These are phyloP conservation scores for Heritiera littoralis DNA, from an alignment of 345 rosid species.

Conservation along the genomic window DNA sequence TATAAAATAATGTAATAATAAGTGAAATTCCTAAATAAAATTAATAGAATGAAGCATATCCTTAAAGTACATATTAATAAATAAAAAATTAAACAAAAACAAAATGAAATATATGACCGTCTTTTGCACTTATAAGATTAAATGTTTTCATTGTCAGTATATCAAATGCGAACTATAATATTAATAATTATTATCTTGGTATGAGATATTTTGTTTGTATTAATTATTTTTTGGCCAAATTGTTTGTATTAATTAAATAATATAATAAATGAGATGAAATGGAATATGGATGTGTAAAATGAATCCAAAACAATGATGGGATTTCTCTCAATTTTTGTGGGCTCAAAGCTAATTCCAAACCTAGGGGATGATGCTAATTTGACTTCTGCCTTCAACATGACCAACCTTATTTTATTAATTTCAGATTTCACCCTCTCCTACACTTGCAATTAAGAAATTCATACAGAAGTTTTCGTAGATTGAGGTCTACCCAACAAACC, in stretches of 20 bases:
- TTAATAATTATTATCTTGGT: too few relatives aligned
- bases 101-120: too few relatives aligned
- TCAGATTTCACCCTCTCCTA: background rate
- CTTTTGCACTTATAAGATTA: too few relatives aligned
- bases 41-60: too few relatives aligned
- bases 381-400: conserved; percentile 18
- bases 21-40: too few relatives aligned
- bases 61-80: too few relatives aligned
- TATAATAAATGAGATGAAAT: background rate
- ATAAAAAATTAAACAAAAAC: too few relatives aligned
- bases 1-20: conserved; percentile 20
- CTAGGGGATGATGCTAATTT: conserved; percentile 19
- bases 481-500: background rate
- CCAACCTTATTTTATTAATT: background rate
- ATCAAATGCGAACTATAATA: too few relatives aligned
- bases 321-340: conserved; percentile 18
- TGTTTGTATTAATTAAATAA: too few relatives aligned
- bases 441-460: background rate
- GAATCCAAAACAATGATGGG: conserved; percentile 20
- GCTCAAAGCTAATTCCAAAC: conserved; percentile 12
- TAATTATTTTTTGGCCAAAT: too few relatives aligned
- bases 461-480: background rate
- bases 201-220: too few relatives aligned
- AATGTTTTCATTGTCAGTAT: too few relatives aligned
- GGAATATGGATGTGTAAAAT: conserved; percentile 17